Conservation (phyloP, 768 basidiomycete genomes). For the Leccinellum rugosiceps region DNA sequence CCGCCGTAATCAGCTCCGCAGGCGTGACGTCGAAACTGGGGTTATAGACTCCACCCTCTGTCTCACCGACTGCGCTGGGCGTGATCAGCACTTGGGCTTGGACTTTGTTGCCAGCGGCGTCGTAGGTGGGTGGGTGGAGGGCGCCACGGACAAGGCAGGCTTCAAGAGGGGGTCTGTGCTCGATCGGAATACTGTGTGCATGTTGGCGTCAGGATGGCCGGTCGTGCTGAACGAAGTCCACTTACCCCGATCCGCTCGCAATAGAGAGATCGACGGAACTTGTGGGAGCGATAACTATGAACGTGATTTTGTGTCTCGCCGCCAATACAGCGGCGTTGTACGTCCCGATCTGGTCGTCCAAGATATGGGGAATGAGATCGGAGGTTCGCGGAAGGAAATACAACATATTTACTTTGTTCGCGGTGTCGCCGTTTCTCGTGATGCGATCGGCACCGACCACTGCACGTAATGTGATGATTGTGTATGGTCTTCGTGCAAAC, state of each 20-base stretch:
- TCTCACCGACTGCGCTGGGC: constrained; percentile 47
- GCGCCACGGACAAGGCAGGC: constrained; percentile 87
- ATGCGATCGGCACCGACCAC: constrained; percentile 88
- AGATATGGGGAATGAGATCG: background rate
- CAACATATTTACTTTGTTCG: constrained; percentile 69
- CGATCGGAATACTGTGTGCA: constrained; percentile 73
- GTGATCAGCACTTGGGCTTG: constrained; percentile 85
- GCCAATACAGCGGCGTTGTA: constrained; percentile 96
- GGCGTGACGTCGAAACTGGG: constrained; percentile 98
- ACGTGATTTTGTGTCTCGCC: constrained; percentile 81
- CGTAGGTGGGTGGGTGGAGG: constrained; percentile 50
- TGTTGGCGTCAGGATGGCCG: background rate
- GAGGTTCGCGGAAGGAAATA: background rate
- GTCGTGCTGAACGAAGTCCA: background rate
- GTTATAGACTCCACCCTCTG: constrained; percentile 59
- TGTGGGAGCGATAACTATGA: constrained; percentile 90
- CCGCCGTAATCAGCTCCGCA: constrained; percentile 87
- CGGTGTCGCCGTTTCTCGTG: constrained; percentile 92
- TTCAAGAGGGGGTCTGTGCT: constrained; percentile 85
- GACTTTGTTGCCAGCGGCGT: constrained; percentile 43
- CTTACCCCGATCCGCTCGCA: constrained; percentile 59
- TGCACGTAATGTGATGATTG: constrained; percentile 21
- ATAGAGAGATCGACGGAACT: constrained; percentile 88
- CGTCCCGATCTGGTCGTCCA: constrained; percentile 64
- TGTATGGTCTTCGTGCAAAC: background rate